phyloP scores from a whole-genome alignment of 257 asterid species.

The Ocimum tenuiflorum region DNA sequence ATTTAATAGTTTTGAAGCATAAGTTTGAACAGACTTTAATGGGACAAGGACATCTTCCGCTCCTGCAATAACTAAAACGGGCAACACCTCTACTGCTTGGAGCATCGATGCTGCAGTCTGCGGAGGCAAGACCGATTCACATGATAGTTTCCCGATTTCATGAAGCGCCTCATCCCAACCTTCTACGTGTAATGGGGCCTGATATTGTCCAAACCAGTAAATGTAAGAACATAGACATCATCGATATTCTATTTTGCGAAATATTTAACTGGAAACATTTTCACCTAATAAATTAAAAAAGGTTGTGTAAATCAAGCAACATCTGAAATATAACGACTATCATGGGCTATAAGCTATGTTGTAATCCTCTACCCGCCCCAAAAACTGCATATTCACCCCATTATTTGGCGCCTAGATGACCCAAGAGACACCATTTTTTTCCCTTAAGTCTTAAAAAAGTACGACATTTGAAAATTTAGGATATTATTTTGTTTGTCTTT shows the following conservation, averaged over 20 bases:
- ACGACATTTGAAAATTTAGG: too few relatives aligned
- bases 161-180: slow-evolving; percentile 97
- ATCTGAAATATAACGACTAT: not conserved
- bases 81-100: slow-evolving; percentile 60
- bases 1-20: slow-evolving; percentile 77
- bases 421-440: too few relatives aligned
- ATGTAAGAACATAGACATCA: slow-evolving; percentile 8
- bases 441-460: too few relatives aligned
- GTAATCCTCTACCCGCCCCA: too few relatives aligned
- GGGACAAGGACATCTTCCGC: slow-evolving; percentile 89
- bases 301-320: not conserved
- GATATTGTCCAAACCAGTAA: slow-evolving; percentile 15
- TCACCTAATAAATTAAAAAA: not conserved
- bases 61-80: slow-evolving; percentile 74
- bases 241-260: not conserved
- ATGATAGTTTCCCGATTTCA: slow-evolving; percentile 79
- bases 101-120: slow-evolving; percentile 60
- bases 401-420: too few relatives aligned
- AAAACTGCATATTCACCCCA: too few relatives aligned
- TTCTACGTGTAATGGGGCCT: slow-evolving; percentile 83
- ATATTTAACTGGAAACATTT: not conserved
- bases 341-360: too few relatives aligned
- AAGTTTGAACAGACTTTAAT: slow-evolving; percentile 57
- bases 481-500: too few relatives aligned
- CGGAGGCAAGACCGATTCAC: slow-evolving; percentile 61